Evolutionary conservation across 306 rosid species (phyloP), one percentile per base, ranked within the genome.

Genomic region (Pueraria montana): DNA sequence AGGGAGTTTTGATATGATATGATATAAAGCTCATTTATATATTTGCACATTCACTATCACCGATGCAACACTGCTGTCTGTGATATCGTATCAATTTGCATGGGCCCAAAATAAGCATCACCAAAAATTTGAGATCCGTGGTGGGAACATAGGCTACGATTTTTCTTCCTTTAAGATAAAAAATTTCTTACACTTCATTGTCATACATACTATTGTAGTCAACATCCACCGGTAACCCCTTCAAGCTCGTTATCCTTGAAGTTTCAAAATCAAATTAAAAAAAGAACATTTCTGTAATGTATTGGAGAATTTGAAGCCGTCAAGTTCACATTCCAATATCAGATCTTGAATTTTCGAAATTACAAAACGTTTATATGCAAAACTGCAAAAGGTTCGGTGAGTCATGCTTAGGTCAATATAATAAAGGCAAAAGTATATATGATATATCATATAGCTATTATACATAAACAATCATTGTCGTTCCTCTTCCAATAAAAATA

Each of bases 311-410:
- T 56, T 11, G 32, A n/a, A 71, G 59, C 61, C 24, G 10, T 0
- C 42, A 34, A 79, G 79, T 82, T 82, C 88, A 76, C 84, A 70
- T 83, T 86, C 86, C 94, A 79, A 90, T 82, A 80, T 84, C 65
- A 67, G 83, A 80, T 80, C 83, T 80, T 84, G 67, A 84, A 89
- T 85, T 91, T 89, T 74, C 82, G 49, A 82, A 77, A 64, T 82
- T 62, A 27, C 59, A 32, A 78, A 66, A 79, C 49, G 0, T 20
- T 23, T 11, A 38, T 17, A 12, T 5, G 12, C 46, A 69, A 62
- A 34, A 45, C 27, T 32, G 20, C 49, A 43, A 24, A 53, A 17
- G 45, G 30, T 68, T 4, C 20, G 11, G 5, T 36, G 11, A 78
- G 83, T 79, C 68, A 55, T 52, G 36, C 26, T 56, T n/a, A n/a